phyloP scores from a whole-genome alignment of 805 yeast species.

The Ogataea ramenticola region DNA sequence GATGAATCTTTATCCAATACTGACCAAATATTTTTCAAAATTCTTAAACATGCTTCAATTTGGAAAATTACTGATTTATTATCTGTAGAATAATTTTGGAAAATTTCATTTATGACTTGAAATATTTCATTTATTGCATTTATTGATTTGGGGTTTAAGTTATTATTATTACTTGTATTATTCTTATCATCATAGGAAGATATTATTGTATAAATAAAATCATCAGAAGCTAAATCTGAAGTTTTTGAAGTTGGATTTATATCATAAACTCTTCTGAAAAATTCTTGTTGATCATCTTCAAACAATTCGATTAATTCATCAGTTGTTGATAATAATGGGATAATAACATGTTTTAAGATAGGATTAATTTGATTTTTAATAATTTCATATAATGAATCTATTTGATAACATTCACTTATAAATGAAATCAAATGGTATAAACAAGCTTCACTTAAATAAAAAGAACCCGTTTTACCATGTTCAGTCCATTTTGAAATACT shows the following conservation, averaged over 20 bases:
- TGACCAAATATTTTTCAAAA: conserved; percentile 61
- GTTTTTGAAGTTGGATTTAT: conserved; percentile 40
- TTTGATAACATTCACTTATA: conserved; percentile 47
- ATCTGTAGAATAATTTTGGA: conserved; percentile 27
- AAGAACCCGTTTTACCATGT: conserved; percentile 15
- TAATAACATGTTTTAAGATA: conserved; percentile 63
- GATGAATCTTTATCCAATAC: conserved; percentile 43
- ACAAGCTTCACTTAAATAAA: conserved; percentile 62
- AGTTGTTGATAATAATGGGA: conserved; percentile 67
- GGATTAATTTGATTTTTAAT: conserved; percentile 60
- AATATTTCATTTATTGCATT: conserved; percentile 44
- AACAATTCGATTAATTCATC: conserved; percentile 64
- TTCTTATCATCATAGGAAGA: conserved; percentile 6
- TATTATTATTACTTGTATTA: too few relatives aligned
- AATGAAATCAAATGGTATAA: conserved; percentile 58
- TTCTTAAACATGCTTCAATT: conserved; percentile 69
- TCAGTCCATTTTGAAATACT: conserved; percentile 68
- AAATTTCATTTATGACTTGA: conserved; percentile 42
- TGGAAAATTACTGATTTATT: conserved; percentile 39
- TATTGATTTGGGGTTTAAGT: conserved; percentile 21
- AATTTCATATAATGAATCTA: conserved; percentile 54
- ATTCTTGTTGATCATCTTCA: conserved; percentile 85
- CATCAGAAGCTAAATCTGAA: conserved; percentile 43
- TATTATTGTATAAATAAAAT: conserved; percentile 34
- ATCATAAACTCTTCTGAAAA: conserved; percentile 65